Conservation (phyloP, 371 early-diverging fungal species). For the Apophysomyces ossiformis region DNA sequence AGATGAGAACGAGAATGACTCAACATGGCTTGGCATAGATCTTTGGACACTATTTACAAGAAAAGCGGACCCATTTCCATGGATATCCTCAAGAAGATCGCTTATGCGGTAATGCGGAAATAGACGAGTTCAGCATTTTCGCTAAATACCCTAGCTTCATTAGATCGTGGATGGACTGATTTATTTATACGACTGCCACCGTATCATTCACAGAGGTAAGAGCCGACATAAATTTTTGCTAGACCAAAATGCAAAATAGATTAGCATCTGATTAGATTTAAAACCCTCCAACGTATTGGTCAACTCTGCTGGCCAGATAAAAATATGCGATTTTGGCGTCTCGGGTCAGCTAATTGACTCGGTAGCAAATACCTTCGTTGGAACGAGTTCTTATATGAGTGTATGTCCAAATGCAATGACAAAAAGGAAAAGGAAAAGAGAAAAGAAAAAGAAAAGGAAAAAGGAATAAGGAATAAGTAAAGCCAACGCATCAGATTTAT, state of each 20-base stretch:
- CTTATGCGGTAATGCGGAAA: constrained; percentile 54
- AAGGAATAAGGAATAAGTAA: background rate
- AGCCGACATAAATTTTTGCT: background rate
- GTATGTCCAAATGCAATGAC: constrained; percentile 44
- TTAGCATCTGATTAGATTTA: constrained; percentile 48
- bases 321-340: constrained; percentile 87
- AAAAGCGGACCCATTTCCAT: constrained; percentile 72
- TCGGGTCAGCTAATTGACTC: constrained; percentile 73
- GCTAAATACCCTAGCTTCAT: background rate
- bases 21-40: constrained; percentile 30
- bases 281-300: constrained; percentile 78
- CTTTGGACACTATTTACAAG: constrained; percentile 74
- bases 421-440: too few species aligned
- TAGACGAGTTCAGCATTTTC: background rate
- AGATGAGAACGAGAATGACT: background rate
- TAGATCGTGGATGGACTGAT: constrained; percentile 69
- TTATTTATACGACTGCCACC: constrained; percentile 75
- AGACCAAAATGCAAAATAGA: background rate
- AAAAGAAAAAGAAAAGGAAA: too few species aligned
- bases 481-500: background rate
- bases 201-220: constrained; percentile 79
- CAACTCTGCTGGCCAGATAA: constrained; percentile 75
- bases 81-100: constrained; percentile 71
- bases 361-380: constrained; percentile 82
- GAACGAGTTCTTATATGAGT: constrained; percentile 87